These are phyloP conservation scores for Furcasterigmium sp. DNA, from an alignment of 2,329 filamentous ascomycete species.

Conservation along the genomic window DNA sequence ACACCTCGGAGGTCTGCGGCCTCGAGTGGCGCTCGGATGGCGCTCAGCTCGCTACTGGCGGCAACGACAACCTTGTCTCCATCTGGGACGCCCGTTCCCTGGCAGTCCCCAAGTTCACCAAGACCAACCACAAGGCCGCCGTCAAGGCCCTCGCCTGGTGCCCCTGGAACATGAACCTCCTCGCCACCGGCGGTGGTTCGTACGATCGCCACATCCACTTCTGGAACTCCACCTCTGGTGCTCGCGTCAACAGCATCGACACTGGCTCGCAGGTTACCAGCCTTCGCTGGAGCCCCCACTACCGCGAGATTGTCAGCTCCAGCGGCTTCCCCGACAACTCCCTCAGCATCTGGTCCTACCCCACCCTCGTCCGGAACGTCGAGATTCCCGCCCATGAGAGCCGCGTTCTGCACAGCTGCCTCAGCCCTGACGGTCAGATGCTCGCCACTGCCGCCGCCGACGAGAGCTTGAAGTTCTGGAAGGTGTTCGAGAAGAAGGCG, in stretches of 20 bases:
- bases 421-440: conserved; percentile 97
- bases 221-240: conserved; percentile 98
- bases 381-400: conserved; percentile 98
- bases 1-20: conserved; percentile 96
- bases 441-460: conserved; percentile 93
- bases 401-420: conserved; percentile 89
- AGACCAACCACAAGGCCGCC: conserved; percentile 98
- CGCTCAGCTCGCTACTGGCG: conserved; percentile 92
- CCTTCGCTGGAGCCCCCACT: conserved; percentile 91
- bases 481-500: conserved; percentile 98
- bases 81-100: conserved; percentile 98
- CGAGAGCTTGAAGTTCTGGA: conserved; percentile 99
- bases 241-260: conserved; percentile 97
- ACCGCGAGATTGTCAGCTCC: conserved; percentile 96
- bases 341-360: conserved; percentile 98
- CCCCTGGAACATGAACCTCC: conserved; percentile 96
- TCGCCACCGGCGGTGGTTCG: conserved; percentile 91
- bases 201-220: conserved; percentile 99
- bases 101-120: conserved; percentile 94
- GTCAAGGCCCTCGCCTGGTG: conserved; percentile 99
- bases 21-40: conserved; percentile 97
- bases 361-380: conserved; percentile 91
- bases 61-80: conserved; percentile 97
- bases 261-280: conserved; percentile 97
- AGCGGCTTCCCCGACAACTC: conserved; percentile 99